Conservation (phyloP, 768 basidiomycete species). For the Agaricus sinodeliciosus region DNA sequence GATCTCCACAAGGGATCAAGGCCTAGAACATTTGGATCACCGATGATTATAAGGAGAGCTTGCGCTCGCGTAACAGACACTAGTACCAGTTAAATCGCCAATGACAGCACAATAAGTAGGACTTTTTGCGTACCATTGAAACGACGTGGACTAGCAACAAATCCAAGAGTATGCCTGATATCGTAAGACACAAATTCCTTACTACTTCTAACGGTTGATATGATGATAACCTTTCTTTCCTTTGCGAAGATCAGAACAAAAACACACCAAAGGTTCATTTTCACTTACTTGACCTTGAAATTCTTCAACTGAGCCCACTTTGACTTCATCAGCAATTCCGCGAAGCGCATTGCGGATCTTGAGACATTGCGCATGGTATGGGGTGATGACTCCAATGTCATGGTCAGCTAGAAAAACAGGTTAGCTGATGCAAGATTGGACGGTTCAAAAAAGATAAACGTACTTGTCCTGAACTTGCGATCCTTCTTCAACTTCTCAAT, state of each 20-base stretch:
- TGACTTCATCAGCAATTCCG: constrained; percentile 32
- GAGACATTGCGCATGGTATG: constrained; percentile 54
- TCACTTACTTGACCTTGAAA: constrained; percentile 57
- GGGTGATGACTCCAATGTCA: constrained; percentile 51
- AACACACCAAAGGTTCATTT: constrained; percentile 14
- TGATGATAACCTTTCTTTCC: constrained; percentile 49
- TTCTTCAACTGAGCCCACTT: constrained; percentile 61
- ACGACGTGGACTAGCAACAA: constrained; percentile 49
- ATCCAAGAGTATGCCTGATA: constrained; percentile 49
- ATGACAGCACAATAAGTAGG: background rate
- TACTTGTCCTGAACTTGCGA: constrained; percentile 34
- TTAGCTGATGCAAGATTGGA: background rate
- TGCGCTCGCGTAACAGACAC: constrained; percentile 60
- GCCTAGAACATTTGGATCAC: constrained; percentile 50
- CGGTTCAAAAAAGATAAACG: constrained; percentile 11
- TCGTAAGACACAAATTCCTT: constrained; percentile 48
- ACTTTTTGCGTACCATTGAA: constrained; percentile 45
- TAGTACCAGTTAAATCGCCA: background rate
- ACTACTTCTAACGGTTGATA: constrained; percentile 54
- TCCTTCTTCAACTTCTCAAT: constrained; percentile 29
- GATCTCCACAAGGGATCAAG: constrained; percentile 58
- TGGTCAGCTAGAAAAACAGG: background rate
- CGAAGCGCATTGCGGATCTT: constrained; percentile 37
- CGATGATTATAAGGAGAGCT: constrained; percentile 52
- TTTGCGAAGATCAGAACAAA: background rate